phyloP scores from a whole-genome alignment of 176 grass and related monocot genomes.

The Phragmites australis region DNA sequence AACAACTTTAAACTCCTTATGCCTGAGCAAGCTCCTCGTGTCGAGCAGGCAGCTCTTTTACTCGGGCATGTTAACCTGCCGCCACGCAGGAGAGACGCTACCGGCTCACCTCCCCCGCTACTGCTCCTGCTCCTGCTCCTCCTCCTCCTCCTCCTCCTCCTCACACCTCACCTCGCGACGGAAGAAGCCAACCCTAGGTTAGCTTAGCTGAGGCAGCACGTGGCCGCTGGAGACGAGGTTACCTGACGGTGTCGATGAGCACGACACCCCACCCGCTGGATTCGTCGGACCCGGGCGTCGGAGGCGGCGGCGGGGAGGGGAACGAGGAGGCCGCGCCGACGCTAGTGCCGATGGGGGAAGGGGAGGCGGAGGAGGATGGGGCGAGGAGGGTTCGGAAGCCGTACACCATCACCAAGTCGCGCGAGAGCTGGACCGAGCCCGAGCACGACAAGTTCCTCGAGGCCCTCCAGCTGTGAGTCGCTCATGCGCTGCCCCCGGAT shows the following conservation, averaged over 20 bases:
- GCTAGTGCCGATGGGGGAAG: not conserved
- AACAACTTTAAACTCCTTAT: too few relatives aligned
- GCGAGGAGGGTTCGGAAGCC: slow-evolving; percentile 37
- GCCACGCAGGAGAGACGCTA: too few relatives aligned
- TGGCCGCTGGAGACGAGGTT: too few relatives aligned
- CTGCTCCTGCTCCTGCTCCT: not conserved
- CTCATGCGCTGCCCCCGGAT: too few relatives aligned
- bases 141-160: not conserved
- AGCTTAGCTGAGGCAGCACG: not conserved
- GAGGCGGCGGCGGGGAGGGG: not conserved
- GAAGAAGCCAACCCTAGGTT: not conserved
- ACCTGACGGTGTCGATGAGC: slow-evolving; percentile 19
- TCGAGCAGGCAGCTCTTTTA: too few relatives aligned
- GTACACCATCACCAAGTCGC: slow-evolving; percentile 50
- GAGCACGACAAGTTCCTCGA: slow-evolving; percentile 64
- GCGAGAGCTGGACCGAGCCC: slow-evolving; percentile 56
- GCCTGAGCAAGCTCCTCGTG: too few relatives aligned
- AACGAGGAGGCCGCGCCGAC: too few relatives aligned
- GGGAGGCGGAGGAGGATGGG: not conserved
- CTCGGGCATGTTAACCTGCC: too few relatives aligned
- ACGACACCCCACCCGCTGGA: slow-evolving; percentile 14
- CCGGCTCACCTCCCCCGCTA: not conserved
- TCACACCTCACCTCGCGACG: not conserved
- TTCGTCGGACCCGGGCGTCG: not conserved
- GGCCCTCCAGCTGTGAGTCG: slow-evolving; percentile 46